phyloP scores from a whole-genome alignment of 495 filamentous ascomycete genomes.

The Podospora fimiseda region DNA sequence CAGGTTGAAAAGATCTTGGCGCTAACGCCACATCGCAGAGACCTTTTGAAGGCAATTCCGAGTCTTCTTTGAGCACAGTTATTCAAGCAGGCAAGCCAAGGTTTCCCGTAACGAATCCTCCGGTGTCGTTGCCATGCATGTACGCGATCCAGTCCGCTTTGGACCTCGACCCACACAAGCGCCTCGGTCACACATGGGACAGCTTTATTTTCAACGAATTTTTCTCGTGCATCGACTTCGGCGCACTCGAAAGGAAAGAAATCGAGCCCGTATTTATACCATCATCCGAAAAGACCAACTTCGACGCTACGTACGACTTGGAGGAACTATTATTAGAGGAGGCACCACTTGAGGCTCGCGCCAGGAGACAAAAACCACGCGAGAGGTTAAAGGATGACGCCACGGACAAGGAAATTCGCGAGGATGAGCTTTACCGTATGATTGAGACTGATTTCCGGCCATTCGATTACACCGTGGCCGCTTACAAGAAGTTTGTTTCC shows the following conservation, averaged over 20 bases:
- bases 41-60: slow-evolving; percentile 83
- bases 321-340: slow-evolving; percentile 93
- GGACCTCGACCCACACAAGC: slow-evolving; percentile 68
- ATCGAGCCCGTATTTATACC: slow-evolving; percentile 87
- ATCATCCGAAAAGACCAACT: slow-evolving; percentile 96
- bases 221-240: slow-evolving; percentile 82
- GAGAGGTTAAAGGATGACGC: slow-evolving; percentile 89
- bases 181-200: slow-evolving; percentile 76
- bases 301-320: slow-evolving; percentile 95
- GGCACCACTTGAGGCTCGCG: slow-evolving; percentile 86
- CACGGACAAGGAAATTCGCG: slow-evolving; percentile 88
- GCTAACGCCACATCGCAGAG: slow-evolving; percentile 46
- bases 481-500: slow-evolving; percentile 53
- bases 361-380: slow-evolving; percentile 86
- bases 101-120: slow-evolving; percentile 82
- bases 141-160: slow-evolving; percentile 78
- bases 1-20: slow-evolving; percentile 23
- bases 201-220: slow-evolving; percentile 83
- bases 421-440: slow-evolving; percentile 88
- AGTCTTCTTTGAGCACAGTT: slow-evolving; percentile 68
- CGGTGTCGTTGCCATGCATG: slow-evolving; percentile 77
- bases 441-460: slow-evolving; percentile 93
- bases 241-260: slow-evolving; percentile 77
- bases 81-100: slow-evolving; percentile 79
- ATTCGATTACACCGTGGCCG: slow-evolving; percentile 84